These are phyloP conservation scores for Dendryphion nanum DNA, from an alignment of 2,329 filamentous ascomycete genomes.

Conservation along the genomic window DNA sequence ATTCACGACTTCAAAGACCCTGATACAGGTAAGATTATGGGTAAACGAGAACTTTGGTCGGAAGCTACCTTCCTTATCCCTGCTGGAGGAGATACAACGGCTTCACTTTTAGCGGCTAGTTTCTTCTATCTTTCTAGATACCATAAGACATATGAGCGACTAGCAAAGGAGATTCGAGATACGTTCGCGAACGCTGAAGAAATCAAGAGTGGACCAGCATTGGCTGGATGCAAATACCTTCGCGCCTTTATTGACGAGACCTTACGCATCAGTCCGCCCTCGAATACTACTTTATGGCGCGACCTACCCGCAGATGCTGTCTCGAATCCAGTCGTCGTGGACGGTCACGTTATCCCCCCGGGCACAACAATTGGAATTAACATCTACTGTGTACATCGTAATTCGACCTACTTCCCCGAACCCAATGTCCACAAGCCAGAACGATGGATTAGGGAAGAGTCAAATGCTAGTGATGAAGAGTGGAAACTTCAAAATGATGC, in stretches of 20 bases:
- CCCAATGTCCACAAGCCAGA: constrained; percentile 9
- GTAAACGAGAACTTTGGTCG: constrained; percentile 10
- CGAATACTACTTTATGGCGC: constrained; percentile 14
- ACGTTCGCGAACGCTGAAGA: constrained; percentile 14
- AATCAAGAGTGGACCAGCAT: constrained; percentile 10
- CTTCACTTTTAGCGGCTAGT: constrained; percentile 20
- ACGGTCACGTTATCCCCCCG: constrained; percentile 14
- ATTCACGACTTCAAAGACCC: constrained; percentile 39
- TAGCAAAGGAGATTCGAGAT: constrained; percentile 8
- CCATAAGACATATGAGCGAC: constrained; percentile 12
- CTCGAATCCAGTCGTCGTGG: constrained; percentile 9
- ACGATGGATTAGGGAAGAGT: constrained; percentile 7
- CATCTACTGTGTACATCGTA: constrained; percentile 21
- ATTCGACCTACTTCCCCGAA: constrained; percentile 13
- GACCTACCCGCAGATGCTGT: constrained; percentile 6
- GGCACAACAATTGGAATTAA: constrained; percentile 15
- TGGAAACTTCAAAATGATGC: not conserved
- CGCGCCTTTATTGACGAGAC: constrained; percentile 20
- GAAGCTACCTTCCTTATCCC: constrained; percentile 13
- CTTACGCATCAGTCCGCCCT: constrained; percentile 18
- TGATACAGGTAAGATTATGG: constrained; percentile 23
- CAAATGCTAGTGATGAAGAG: constrained; percentile 1
- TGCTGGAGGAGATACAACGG: constrained; percentile 27
- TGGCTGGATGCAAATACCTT: constrained; percentile 15
- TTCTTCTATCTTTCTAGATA: constrained; percentile 39